Percentiles rank a stretch among this genome's conserved stretches.
Evolutionary conservation across 1,284 basidiomycete genomes (phyloP).

Genomic region (Ceraceosorus bombacis): DNA sequence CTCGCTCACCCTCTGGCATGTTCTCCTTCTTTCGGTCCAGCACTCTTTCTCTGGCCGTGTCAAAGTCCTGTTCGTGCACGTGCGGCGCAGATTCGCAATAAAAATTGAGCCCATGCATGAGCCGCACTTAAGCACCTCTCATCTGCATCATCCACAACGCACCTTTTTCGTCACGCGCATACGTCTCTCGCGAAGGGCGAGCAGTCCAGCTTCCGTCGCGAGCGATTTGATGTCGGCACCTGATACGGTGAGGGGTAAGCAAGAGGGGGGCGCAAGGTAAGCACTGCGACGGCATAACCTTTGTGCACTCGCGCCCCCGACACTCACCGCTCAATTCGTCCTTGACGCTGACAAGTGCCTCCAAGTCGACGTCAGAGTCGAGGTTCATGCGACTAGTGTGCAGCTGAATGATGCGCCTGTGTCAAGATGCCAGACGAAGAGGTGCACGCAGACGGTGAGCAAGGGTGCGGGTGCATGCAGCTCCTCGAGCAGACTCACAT

Average conservation of each 20-base stretch:
- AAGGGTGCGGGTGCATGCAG: background rate
- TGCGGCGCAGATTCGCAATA: background rate
- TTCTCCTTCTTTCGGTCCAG: slow-evolving; percentile 46
- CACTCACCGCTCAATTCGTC: slow-evolving; percentile 76
- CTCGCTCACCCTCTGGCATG: slow-evolving; percentile 31
- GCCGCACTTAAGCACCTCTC: background rate
- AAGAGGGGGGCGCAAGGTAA: background rate
- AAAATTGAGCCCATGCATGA: background rate
- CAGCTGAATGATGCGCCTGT: slow-evolving; percentile 93
- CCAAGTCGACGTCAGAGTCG: slow-evolving; percentile 81
- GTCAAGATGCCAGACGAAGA: slow-evolving; percentile 53
- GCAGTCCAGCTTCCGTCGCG: slow-evolving; percentile 76
- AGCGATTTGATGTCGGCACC: slow-evolving; percentile 76
- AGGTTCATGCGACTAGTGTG: slow-evolving; percentile 96
- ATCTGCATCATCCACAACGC: background rate
- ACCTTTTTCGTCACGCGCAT: slow-evolving; percentile 84
- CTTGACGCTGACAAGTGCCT: slow-evolving; percentile 92
- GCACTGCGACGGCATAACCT: background rate
- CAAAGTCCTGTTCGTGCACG: slow-evolving; percentile 33
- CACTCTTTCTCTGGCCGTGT: slow-evolving; percentile 42
- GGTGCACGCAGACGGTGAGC: background rate
- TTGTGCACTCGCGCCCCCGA: background rate
- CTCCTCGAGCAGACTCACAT: slow-evolving; percentile 22
- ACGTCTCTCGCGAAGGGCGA: slow-evolving; percentile 85
- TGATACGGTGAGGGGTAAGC: background rate